Evolutionary conservation across 2,329 filamentous ascomycete species (phyloP), one percentile per base, ranked within the genome.

Genomic region (Albophoma yamanashiensis): DNA sequence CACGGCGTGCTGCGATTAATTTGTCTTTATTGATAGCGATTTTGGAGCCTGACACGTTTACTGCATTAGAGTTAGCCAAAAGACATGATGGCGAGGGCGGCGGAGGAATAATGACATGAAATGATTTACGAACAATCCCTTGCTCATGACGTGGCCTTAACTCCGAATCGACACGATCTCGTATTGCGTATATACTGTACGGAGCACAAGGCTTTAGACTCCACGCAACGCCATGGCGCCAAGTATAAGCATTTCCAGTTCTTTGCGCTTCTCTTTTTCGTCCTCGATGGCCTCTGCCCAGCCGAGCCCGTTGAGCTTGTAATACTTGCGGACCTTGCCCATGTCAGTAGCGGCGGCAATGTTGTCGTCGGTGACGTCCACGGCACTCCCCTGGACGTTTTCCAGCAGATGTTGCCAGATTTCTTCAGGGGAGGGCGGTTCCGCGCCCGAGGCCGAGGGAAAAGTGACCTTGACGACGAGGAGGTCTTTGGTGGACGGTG

Each of bases 391-490:
- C 64, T 89, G 68, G 27, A 96, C 78, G 40, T 82, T 74, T 25
- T 78, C 67, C 9, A 69, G 68, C 5, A 96, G 78, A 70, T 95
- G 91, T 1, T 70, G 65, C 67, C 77, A 76, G 50, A 87, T 73
- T 14, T 79, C 69, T 22, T 80, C 76, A 42, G 83, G 74, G 3
- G 76, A 75, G 6, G 61, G 62, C 1, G 70, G 66, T n/a, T 78
- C 73, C 7, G 78, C 75, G 55, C 77, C 73, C 40, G 74, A 71
- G 2, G 69, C 67, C 55, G 77, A 73, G 0, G 78, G 77, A 20
- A 81, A 78, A 12, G 86, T 81, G 31, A 97, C 80, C 71, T 97
- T 97, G 68, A 97, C 80, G 8, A 90, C 86, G 3, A 97, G 76
- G n/a, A 99, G 74, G 65, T 87, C 75, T 53, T 81, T 86, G 2